These are phyloP conservation scores for Chlorella sp. DNA, from an alignment of 139 green algal genomes.

Conservation along the genomic window DNA sequence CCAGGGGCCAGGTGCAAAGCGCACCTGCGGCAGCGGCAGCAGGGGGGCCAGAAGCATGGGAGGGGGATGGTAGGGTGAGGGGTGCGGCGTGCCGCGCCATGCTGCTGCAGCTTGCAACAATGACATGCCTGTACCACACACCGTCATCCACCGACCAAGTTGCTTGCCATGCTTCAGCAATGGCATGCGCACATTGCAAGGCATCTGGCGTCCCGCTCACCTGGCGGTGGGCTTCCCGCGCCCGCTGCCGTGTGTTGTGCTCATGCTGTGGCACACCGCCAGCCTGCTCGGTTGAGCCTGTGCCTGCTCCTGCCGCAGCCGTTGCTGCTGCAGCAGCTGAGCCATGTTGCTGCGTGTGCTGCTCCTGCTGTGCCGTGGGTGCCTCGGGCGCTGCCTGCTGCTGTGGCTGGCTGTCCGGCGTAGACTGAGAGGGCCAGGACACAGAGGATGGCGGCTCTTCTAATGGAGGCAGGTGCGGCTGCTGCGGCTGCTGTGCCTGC, in stretches of 20 bases:
- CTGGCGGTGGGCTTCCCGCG: neutral
- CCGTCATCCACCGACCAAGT: too few relatives aligned
- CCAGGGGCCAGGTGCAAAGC: slow-evolving; percentile 41
- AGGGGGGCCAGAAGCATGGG: too few relatives aligned
- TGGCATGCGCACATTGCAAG: too few relatives aligned
- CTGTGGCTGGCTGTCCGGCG: neutral
- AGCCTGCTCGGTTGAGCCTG: neutral
- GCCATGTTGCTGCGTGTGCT: neutral
- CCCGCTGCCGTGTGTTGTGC: slow-evolving; percentile 9
- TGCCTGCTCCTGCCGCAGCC: neutral
- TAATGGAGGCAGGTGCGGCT: neutral
- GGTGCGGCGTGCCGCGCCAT: too few relatives aligned
- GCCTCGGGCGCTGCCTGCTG: neutral
- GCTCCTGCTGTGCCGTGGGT: neutral
- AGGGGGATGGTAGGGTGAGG: too few relatives aligned
- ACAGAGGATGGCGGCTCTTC: neutral
- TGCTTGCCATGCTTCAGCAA: too few relatives aligned
- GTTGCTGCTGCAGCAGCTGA: neutral
- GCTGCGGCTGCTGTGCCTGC: neutral
- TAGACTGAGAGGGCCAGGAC: too few relatives aligned
- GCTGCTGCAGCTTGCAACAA: too few relatives aligned
- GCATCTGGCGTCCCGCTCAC: too few relatives aligned
- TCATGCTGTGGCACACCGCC: neutral
- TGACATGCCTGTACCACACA: too few relatives aligned
- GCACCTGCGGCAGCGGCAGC: slow-evolving; percentile 17